phyloP scores from a whole-genome alignment of 169 alveolate genomes.

The Plasmodium blacklocki region DNA sequence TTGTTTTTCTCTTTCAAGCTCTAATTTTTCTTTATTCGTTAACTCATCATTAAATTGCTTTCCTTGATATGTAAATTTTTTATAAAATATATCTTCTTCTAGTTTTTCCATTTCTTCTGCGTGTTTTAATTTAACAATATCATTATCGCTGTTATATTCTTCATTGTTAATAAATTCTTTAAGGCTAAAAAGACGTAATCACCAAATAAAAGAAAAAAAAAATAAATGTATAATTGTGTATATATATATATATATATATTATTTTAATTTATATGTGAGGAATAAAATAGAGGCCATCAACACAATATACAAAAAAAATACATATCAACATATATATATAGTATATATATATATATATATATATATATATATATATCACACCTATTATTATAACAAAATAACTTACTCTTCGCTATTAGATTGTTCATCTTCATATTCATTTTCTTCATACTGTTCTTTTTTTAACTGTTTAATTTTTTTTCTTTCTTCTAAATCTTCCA shows the following conservation, averaged over 20 bases:
- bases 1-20: conserved; percentile 52
- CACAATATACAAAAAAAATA: neutral
- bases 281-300: too few species aligned
- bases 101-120: conserved; percentile 75
- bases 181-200: conserved; percentile 4
- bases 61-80: conserved; percentile 71
- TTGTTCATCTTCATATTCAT: conserved; percentile 46
- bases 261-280: neutral
- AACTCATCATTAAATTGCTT: conserved; percentile 64
- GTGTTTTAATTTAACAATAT: conserved; percentile 52
- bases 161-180: conserved; percentile 67
- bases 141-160: conserved; percentile 66
- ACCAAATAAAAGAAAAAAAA: neutral
- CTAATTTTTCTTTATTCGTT: conserved; percentile 69
- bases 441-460: conserved; percentile 13
- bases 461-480: conserved; percentile 32
- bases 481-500: conserved; percentile 56
- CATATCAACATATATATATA: neutral
- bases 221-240: neutral
- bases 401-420: conserved; percentile 61
- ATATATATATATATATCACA: conserved; percentile 1
- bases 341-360: conserved; percentile 6
- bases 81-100: conserved; percentile 66
- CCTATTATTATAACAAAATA: neutral
- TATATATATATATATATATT: neutral